Evolutionary conservation across 257 asterid species (phyloP).

Genomic region (Nyctanthes arbortristis): DNA sequence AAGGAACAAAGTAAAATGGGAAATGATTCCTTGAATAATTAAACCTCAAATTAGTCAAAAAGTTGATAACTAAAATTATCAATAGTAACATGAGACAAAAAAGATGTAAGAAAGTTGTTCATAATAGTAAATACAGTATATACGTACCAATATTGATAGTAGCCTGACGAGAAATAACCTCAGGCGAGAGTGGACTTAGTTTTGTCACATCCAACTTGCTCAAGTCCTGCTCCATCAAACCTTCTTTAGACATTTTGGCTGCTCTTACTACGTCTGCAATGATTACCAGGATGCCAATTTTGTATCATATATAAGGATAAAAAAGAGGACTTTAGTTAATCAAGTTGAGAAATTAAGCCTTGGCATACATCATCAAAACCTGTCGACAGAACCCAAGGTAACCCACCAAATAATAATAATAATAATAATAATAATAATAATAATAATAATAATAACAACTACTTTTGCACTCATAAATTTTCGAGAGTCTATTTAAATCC

Average conservation of each 20-base stretch:
- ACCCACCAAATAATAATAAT: no score
- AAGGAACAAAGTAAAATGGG: conserved; percentile 16
- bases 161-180: conserved; percentile 99
- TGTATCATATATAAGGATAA: conserved; percentile 8
- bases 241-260: conserved; percentile 77
- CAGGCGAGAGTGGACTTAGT: conserved; percentile 94
- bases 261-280: conserved; percentile 21
- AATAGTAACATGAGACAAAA: neutral
- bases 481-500: no score
- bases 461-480: no score
- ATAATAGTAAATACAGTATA: neutral
- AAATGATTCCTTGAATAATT: neutral
- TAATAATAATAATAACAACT: no score
- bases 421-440: no score
- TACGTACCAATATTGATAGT: conserved; percentile 80
- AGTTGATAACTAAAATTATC: conserved; percentile 12
- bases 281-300: conserved; percentile 15
- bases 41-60: neutral
- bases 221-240: conserved; percentile 95
- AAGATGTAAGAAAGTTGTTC: neutral
- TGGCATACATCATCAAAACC: no score
- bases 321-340: conserved; percentile 1
- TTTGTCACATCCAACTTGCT: conserved; percentile 83
- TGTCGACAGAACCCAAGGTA: no score
- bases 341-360: neutral